Conservation (phyloP, 2,329 filamentous ascomycete genomes). For the Falciphora oryzae region DNA sequence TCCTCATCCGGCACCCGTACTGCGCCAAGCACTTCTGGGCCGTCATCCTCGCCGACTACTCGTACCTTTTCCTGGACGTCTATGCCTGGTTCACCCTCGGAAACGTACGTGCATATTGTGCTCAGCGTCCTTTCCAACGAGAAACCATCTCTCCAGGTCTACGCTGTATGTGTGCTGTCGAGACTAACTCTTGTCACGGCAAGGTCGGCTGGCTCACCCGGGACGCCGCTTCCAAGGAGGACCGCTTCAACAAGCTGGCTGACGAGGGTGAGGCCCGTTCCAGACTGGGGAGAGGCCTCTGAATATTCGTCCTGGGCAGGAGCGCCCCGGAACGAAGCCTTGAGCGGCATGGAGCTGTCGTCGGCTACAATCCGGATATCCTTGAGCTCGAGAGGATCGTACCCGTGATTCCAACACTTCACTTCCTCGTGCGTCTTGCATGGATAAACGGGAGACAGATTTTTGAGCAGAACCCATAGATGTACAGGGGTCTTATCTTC, state of each 20-base stretch:
- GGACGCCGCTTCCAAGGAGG: neutral
- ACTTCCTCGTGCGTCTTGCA: too few relatives aligned
- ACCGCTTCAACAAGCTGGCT: neutral
- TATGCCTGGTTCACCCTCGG: constrained; percentile 18
- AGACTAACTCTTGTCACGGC: neutral
- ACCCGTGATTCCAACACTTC: too few relatives aligned
- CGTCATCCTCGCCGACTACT: constrained; percentile 16
- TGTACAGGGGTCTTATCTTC: too few relatives aligned
- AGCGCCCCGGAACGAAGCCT: too few relatives aligned
- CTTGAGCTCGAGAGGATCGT: too few relatives aligned
- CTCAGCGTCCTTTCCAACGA: too few relatives aligned
- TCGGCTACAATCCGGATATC: too few relatives aligned
- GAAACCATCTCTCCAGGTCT: too few relatives aligned
- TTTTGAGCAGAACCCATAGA: too few relatives aligned
- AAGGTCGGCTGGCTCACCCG: neutral
- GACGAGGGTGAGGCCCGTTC: neutral
- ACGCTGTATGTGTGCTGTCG: neutral
- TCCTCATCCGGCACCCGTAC: constrained; percentile 16
- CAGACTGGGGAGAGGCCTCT: neutral
- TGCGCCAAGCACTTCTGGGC: constrained; percentile 17
- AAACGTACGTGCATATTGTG: neutral
- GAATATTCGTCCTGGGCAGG: too few relatives aligned
- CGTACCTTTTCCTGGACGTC: constrained; percentile 17
- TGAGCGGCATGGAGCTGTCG: too few relatives aligned
- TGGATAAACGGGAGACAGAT: too few relatives aligned